A percentile compares a stretch with the other conserved stretches of the same genome.
These are phyloP conservation scores for Talaromyces proteolyticus DNA, from an alignment of 495 filamentous ascomycete genomes.

Conservation along the genomic window DNA sequence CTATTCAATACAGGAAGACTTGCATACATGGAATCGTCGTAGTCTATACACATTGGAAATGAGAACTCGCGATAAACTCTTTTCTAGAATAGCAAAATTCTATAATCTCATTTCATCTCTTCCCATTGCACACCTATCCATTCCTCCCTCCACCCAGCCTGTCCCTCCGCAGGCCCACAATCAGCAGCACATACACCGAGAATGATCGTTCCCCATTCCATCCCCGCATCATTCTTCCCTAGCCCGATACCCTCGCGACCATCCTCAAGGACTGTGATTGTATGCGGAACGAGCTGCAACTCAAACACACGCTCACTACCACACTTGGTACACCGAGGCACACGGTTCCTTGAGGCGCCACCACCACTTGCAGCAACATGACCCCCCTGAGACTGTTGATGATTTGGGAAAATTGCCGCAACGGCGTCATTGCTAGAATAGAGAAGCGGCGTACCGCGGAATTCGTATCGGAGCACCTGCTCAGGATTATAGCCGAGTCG, in stretches of 20 bases:
- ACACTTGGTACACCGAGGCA: constrained; percentile 76
- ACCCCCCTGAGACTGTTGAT: constrained; percentile 17
- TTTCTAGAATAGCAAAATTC: too few relatives aligned
- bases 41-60: too few relatives aligned
- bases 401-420: constrained; percentile 52
- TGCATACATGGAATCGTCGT: too few relatives aligned
- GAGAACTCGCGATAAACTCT: too few relatives aligned
- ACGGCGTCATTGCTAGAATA: constrained; percentile 73
- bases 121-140: constrained; percentile 99
- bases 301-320: constrained; percentile 76
- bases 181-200: constrained; percentile 75
- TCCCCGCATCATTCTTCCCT: constrained; percentile 61
- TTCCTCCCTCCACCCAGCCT: constrained; percentile 76
- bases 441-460: constrained; percentile 70
- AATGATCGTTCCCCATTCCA: constrained; percentile 98
- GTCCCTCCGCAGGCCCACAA: constrained; percentile 49
- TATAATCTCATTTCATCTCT: constrained; percentile 43
- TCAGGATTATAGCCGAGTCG: constrained; percentile 86
- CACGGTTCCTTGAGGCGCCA: constrained; percentile 26
- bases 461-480: constrained; percentile 91
- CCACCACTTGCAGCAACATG: constrained; percentile 23
- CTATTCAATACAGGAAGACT: too few relatives aligned
- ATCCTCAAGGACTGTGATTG: constrained; percentile 82
- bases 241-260: constrained; percentile 60
- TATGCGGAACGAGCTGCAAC: constrained; percentile 83